A percentile compares a stretch with the other conserved stretches of the same genome.
phyloP scores from a whole-genome alignment of 805 yeast species.

The Saccharomycopsis oosterbeekiorum region DNA sequence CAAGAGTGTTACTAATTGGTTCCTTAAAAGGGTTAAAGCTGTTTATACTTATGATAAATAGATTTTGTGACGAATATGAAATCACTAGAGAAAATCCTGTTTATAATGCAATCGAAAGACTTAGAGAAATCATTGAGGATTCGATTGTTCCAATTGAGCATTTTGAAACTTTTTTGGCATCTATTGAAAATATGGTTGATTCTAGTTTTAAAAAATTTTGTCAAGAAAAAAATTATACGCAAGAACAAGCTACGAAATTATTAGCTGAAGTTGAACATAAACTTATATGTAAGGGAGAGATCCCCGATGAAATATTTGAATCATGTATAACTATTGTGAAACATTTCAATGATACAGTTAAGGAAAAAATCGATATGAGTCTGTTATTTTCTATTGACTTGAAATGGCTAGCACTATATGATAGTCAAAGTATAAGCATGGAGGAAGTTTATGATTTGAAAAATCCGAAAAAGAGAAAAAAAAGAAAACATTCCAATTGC shows the following conservation, averaged over 20 bases:
- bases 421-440: not conserved
- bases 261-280: conserved; percentile 10
- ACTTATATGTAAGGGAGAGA: conserved; percentile 13
- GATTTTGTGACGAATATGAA: conserved; percentile 6
- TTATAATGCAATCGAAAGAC: conserved; percentile 5
- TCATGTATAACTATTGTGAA: conserved; percentile 6
- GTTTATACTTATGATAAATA: conserved; percentile 1
- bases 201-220: not conserved
- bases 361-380: conserved; percentile 4
- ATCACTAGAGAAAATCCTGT: not conserved
- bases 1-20: conserved; percentile 10
- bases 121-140: conserved; percentile 7
- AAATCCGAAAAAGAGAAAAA: not conserved
- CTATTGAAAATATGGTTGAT: conserved; percentile 5
- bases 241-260: not conserved
- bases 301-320: conserved; percentile 10
- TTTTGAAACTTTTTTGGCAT: conserved; percentile 14
- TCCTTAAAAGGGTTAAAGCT: conserved; percentile 11
- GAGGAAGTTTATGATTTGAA: not conserved
- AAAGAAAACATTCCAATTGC: not conserved
- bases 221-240: not conserved
- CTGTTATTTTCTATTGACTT: conserved; percentile 9
- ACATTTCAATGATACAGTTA: conserved; percentile 7
- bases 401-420: conserved; percentile 12
- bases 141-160: conserved; percentile 6